Percentiles rank a stretch among this genome's conserved stretches.
Evolutionary conservation across 176 grass and related monocot genomes (phyloP).

Genomic region (Zea luxurians): DNA sequence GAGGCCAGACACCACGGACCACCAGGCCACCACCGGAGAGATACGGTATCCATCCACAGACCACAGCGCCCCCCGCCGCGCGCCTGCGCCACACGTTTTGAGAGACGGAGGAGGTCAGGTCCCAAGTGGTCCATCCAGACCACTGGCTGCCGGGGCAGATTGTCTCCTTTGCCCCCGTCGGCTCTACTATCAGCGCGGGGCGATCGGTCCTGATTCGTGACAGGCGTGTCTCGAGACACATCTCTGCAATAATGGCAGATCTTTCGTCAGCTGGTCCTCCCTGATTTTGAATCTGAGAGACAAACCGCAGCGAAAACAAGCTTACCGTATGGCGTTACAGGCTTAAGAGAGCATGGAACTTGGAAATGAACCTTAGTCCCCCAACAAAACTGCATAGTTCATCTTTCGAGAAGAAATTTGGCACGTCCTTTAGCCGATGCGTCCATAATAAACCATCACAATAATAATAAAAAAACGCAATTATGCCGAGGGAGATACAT

Average conservation of each 20-base stretch:
- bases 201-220: not conserved
- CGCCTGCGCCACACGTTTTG: not conserved
- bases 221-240: not conserved
- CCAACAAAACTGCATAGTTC: too few species aligned
- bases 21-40: not conserved
- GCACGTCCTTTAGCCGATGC: not conserved
- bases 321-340: too few species aligned
- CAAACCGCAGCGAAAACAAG: too few species aligned
- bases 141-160: not conserved
- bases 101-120: constrained; percentile 2
- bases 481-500: constrained; percentile 28
- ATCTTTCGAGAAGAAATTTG: too few species aligned
- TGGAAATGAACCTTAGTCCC: too few species aligned
- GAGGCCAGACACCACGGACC: not conserved
- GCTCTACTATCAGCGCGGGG: not conserved
- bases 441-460: not conserved
- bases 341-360: too few species aligned
- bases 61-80: not conserved
- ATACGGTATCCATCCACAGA: constrained; percentile 9
- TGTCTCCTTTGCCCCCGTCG: not conserved
- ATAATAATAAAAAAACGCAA: constrained; percentile 1
- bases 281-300: not conserved
- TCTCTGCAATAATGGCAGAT: not conserved
- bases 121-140: constrained; percentile 1
- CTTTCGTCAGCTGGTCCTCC: constrained; percentile 1